A percentile compares a stretch with the other conserved stretches of the same genome.
Evolutionary conservation across 495 filamentous ascomycete species (phyloP).

Genomic region (Amniculicola lignicola): DNA sequence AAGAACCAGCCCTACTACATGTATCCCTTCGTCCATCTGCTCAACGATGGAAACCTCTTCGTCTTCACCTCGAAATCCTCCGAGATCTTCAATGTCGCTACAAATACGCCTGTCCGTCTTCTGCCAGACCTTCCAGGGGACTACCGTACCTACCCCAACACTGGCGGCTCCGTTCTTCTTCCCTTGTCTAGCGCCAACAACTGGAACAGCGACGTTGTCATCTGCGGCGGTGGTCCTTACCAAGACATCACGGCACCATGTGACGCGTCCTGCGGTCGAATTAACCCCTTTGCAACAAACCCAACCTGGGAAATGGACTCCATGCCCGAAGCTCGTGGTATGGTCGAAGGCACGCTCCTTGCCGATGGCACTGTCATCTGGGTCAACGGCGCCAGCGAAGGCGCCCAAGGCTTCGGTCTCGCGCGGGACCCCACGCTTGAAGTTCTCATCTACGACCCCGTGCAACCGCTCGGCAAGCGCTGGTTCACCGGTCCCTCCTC

Average conservation of each 20-base stretch:
- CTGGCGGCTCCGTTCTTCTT: conserved; percentile 58
- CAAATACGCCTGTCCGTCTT: conserved; percentile 42
- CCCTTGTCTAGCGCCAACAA: conserved; percentile 52
- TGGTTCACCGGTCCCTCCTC: conserved; percentile 50
- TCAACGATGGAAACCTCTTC: conserved; percentile 56
- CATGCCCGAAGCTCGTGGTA: conserved; percentile 60
- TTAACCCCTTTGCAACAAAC: conserved; percentile 50
- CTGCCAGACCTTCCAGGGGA: conserved; percentile 58
- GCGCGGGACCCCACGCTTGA: conserved; percentile 53
- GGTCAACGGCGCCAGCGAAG: conserved; percentile 56
- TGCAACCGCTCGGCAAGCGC: conserved; percentile 49
- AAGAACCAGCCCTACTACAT: conserved; percentile 64
- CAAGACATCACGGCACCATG: conserved; percentile 60
- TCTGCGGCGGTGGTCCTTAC: conserved; percentile 63
- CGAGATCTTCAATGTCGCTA: conserved; percentile 53
- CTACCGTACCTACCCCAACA: conserved; percentile 64
- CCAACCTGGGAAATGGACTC: conserved; percentile 60
- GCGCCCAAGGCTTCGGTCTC: conserved; percentile 60
- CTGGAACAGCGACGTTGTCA: conserved; percentile 54
- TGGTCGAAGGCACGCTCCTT: conserved; percentile 59
- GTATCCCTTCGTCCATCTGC: conserved; percentile 63
- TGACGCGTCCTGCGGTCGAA: conserved; percentile 58
- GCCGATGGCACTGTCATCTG: conserved; percentile 60
- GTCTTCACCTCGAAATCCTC: conserved; percentile 56
- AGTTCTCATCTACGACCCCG: conserved; percentile 58